Evolutionary conservation across 768 basidiomycete species (phyloP), one percentile per base, ranked within the genome.

Genomic region (Suillus luteus): DNA sequence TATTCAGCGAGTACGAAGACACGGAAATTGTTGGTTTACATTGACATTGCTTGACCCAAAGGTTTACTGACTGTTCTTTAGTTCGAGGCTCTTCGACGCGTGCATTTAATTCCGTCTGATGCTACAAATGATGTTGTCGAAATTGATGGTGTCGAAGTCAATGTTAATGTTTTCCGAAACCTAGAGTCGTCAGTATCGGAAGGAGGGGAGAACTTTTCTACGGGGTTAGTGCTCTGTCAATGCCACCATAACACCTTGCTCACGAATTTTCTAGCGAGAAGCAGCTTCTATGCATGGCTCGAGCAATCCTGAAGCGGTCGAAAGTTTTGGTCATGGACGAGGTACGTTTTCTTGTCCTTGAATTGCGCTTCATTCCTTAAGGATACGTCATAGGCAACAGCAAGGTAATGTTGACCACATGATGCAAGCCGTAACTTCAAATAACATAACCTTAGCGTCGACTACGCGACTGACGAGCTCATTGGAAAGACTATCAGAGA

Each of bases 131-230:
- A 76, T 37, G 83, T 84, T 65, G 80, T 75, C 14, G 73, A 74
- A 9, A 62, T 67, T 2, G 66, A 72, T 7, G 74, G 19, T 14
- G 79, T 82, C 9, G 79, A 75, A 17, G 76, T 91, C 62, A 94
- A 94, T 65, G 80, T 72, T 37, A 94, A 94, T 64, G 84, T 91
- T 3, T 92, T 92, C 83, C 84, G 88, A 22, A 85, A 88, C 69
- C 78, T 93, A 7, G 90, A 93, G 65, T 89, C 87, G 0, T 67
- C 81, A 9, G 90, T 93, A 3, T 88, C 89, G 1, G 93, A 95
- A 77, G 91, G 90, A 1, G 92, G 92, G 19, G 94, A 96, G 22
- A 96, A 95, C 77, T 95, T 95, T 73, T 93, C 91, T 0, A 90
- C 91, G 8, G 91, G 91, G 89, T 90, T 63, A 54, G 81, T 72